phyloP scores from a whole-genome alignment of 2,329 filamentous ascomycete species.

The Aquanectria penicillioides region DNA sequence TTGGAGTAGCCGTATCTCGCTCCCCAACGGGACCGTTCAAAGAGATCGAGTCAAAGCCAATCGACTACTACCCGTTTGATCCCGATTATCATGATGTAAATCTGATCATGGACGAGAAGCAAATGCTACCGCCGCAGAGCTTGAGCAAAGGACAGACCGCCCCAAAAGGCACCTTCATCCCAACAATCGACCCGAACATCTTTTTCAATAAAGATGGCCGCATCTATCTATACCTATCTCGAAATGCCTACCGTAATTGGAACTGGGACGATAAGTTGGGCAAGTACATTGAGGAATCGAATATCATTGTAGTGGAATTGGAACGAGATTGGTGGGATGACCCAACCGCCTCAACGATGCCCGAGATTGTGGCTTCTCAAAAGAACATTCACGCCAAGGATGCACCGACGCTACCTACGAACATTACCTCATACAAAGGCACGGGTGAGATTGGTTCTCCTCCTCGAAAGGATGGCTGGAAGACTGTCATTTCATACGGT shows the following conservation, averaged over 20 bases:
- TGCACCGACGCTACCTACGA: slow-evolving; percentile 38
- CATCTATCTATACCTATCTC: slow-evolving; percentile 48
- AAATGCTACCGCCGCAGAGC: slow-evolving; percentile 46
- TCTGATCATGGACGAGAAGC: slow-evolving; percentile 49
- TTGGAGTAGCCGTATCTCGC: slow-evolving; percentile 48
- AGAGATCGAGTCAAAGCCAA: slow-evolving; percentile 45
- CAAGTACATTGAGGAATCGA: slow-evolving; percentile 51
- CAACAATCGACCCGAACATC: slow-evolving; percentile 58
- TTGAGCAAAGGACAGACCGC: slow-evolving; percentile 40
- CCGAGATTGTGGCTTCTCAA: slow-evolving; percentile 44
- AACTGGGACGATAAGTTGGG: slow-evolving; percentile 46
- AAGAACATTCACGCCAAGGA: slow-evolving; percentile 41
- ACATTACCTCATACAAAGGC: slow-evolving; percentile 48
- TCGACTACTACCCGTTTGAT: slow-evolving; percentile 49
- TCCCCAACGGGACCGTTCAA: slow-evolving; percentile 47
- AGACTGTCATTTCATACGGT: slow-evolving; percentile 49
- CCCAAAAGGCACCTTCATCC: slow-evolving; percentile 49
- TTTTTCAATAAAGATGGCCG: slow-evolving; percentile 53
- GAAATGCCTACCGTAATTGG: slow-evolving; percentile 51
- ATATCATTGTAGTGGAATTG: slow-evolving; percentile 50
- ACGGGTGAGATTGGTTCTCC: slow-evolving; percentile 47
- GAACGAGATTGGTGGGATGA: slow-evolving; percentile 49
- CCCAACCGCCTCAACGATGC: slow-evolving; percentile 46
- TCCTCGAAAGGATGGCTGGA: slow-evolving; percentile 49
- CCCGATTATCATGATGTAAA: slow-evolving; percentile 49